phyloP scores from a whole-genome alignment of 257 asterid species.

The Nicotiana sylvestris region DNA sequence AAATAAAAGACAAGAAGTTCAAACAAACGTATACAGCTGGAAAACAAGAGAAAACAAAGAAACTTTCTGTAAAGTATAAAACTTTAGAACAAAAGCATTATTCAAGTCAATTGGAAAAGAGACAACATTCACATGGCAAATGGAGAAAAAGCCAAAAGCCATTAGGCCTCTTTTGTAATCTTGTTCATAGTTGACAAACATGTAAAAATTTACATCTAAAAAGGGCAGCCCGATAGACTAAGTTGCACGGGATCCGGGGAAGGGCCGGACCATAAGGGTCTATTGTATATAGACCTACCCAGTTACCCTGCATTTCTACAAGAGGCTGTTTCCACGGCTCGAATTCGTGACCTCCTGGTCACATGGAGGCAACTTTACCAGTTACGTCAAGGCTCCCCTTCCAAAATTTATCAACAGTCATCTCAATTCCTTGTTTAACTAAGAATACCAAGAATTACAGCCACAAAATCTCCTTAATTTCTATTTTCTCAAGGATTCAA shows the following conservation, averaged over 20 bases:
- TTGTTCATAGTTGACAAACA: not conserved
- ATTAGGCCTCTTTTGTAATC: constrained; percentile 17
- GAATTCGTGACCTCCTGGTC: too few relatives aligned
- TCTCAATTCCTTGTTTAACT: not conserved
- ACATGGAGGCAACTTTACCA: too few relatives aligned
- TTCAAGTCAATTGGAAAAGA: constrained; percentile 38
- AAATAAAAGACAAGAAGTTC: not conserved
- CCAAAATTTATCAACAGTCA: too few relatives aligned
- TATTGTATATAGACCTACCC: too few relatives aligned
- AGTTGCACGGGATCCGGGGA: too few relatives aligned
- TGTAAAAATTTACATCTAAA: not conserved
- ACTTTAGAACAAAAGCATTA: constrained; percentile 27
- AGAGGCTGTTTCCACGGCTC: too few relatives aligned
- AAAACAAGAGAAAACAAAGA: not conserved
- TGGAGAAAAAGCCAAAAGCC: constrained; percentile 37
- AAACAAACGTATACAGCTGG: not conserved
- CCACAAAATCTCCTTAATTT: not conserved
- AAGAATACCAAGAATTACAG: not conserved
- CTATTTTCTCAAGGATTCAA: not conserved
- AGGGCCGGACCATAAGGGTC: too few relatives aligned
- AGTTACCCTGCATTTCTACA: too few relatives aligned
- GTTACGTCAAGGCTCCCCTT: too few relatives aligned
- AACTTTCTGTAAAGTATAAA: constrained; percentile 6
- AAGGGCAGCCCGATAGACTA: too few relatives aligned
- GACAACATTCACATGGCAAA: constrained; percentile 60